These are phyloP conservation scores for Vaccinium vitisidaea DNA, from an alignment of 148 eudicot genomes.

Conservation along the genomic window DNA sequence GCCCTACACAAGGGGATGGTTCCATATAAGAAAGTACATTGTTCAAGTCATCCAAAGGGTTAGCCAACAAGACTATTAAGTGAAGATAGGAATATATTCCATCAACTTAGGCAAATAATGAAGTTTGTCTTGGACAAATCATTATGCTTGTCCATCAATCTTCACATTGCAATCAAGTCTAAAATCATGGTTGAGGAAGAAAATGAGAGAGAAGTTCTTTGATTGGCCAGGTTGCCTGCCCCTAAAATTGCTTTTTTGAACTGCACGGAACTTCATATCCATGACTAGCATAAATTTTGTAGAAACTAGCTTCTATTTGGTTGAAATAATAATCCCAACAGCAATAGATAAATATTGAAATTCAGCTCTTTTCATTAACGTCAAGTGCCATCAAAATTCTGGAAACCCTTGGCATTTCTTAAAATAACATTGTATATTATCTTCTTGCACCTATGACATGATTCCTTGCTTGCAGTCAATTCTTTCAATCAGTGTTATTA, in stretches of 20 bases:
- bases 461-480: no score
- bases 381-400: no score
- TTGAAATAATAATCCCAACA: not conserved
- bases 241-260: not conserved
- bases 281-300: not conserved
- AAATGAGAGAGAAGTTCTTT: constrained; percentile 4
- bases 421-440: no score
- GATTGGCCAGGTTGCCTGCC: not conserved
- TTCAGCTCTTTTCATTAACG: no score
- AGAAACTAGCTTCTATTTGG: no score
- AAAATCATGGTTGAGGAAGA: not conserved
- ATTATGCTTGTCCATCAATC: not conserved
- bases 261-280: not conserved
- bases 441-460: no score
- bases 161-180: not conserved
- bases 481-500: no score
- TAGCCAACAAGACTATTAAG: not conserved
- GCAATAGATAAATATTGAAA: not conserved
- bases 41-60: no score
- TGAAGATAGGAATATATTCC: not conserved
- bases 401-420: no score
- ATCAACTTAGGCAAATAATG: not conserved
- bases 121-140: not conserved
- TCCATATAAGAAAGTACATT: not conserved
- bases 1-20: not conserved